phyloP scores from a whole-genome alignment of 2,329 filamentous ascomycete species.

The Colletotrichum sp. region DNA sequence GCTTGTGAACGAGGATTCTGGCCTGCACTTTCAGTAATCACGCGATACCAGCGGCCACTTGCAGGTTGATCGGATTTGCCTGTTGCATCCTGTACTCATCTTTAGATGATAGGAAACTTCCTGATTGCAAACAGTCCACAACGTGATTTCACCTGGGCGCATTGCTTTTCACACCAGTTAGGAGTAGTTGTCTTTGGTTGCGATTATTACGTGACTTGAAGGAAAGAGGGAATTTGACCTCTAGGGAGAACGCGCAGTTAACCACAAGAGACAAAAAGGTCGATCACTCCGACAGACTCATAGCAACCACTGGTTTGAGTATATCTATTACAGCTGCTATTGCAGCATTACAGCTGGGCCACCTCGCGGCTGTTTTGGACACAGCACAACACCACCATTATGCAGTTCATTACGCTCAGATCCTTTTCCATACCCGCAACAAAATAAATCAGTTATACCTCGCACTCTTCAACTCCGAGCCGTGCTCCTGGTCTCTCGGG shows the following conservation, averaged over 20 bases:
- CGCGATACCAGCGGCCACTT: background rate
- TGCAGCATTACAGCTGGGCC: background rate
- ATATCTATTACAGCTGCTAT: background rate
- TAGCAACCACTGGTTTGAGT: background rate
- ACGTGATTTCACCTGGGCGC: background rate
- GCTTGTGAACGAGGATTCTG: background rate
- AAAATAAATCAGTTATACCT: background rate
- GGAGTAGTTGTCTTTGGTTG: background rate
- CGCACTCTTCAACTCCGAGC: background rate
- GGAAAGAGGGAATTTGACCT: background rate
- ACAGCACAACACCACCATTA: background rate
- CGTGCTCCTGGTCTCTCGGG: background rate
- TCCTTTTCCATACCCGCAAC: background rate
- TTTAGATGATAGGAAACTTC: background rate
- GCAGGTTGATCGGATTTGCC: background rate
- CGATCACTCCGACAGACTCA: too few relatives aligned
- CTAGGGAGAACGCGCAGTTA: too few relatives aligned
- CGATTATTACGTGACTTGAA: background rate
- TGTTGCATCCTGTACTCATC: background rate
- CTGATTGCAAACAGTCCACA: background rate
- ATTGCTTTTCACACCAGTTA: too few relatives aligned
- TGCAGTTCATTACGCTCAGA: background rate
- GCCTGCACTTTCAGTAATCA: background rate
- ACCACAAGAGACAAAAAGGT: too few relatives aligned
- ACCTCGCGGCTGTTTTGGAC: background rate